Evolutionary conservation across 2,329 filamentous ascomycete genomes (phyloP).

Genomic region (Hypoxylon sp.): DNA sequence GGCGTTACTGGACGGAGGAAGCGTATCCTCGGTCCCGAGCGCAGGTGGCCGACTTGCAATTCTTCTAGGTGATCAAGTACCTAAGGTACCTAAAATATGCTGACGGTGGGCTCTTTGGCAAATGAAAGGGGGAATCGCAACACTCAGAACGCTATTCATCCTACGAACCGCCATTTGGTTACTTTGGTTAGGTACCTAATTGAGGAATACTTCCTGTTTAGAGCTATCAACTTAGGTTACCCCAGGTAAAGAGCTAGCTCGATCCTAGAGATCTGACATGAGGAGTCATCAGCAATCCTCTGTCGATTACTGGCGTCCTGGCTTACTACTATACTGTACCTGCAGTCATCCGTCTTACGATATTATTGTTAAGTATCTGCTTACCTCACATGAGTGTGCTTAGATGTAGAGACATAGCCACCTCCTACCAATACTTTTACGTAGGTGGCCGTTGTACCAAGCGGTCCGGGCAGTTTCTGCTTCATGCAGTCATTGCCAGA

Average conservation of each 20-base stretch:
- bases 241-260: conserved; percentile 1
- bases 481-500: conserved; percentile 10
- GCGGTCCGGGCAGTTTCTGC: neutral
- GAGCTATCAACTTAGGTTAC: neutral
- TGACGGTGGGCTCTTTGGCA: conserved; percentile 11
- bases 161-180: conserved; percentile 11
- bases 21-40: conserved; percentile 12
- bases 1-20: neutral
- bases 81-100: neutral
- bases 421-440: conserved; percentile 24
- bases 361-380: neutral
- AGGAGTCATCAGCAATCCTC: conserved; percentile 8
- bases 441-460: neutral
- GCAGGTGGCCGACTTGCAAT: neutral
- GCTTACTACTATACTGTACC: conserved; percentile 17
- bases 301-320: neutral
- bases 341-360: conserved; percentile 13
- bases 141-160: conserved; percentile 23
- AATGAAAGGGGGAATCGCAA: conserved; percentile 23
- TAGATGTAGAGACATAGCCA: conserved; percentile 32
- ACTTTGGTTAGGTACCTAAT: neutral
- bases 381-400: conserved; percentile 4
- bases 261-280: neutral
- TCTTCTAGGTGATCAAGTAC: too few relatives aligned
- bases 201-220: neutral